Base-by-base conservation (phyloP, 148 eudicot species). In the Fagopyrum esculentum region DNA sequence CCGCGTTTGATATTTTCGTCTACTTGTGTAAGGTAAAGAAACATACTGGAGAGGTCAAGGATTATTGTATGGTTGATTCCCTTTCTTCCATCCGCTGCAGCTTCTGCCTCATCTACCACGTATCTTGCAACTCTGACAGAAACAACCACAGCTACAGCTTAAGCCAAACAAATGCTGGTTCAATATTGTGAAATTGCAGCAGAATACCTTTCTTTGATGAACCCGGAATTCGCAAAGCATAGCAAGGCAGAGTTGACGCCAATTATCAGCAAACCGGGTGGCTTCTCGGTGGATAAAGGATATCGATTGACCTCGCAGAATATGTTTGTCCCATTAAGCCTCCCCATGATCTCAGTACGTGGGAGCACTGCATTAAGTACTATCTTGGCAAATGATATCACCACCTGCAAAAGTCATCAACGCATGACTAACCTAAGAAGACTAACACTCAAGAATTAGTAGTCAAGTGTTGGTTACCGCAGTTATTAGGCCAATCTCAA, bases 401-500 rank as follows among this genome's bases (percentile, higher is more conserved):
- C 57, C 30, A 86, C 84, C 89, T 71, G 54, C 30, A 47, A 15
- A 7, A 63, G 0, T 6, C 71, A 66, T 66, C 71, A 66, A 66
- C 2, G 3, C 40, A 35, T 35, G 40, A 35, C 40, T 35, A 35
- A 35, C 40, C 2, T 35, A 22, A 22, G 26, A 22, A 22, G 26
- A 22, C 26, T 22, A 35, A 35, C 40, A 35, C 3, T 35, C 40
- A 35, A 35, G 40, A 35, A 35, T 35, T 35, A 35, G 40, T 35
- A 35, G 3, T 35, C 3, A 35, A 66, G 19, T 40, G 13, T 66
- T 40, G 45, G 46, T 45, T 71, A 71, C 74, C 74, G 98, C 95
- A n/a, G 88, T 82, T 45, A 93, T 74, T 78, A 91, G 97, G 68
- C 98, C 98, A 13, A 91, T 89, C 82, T 93, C 98, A 80, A 93